Base-by-base conservation (phyloP, 2,329 filamentous ascomycete species). In the Aureobasidium subglaciale region DNA sequence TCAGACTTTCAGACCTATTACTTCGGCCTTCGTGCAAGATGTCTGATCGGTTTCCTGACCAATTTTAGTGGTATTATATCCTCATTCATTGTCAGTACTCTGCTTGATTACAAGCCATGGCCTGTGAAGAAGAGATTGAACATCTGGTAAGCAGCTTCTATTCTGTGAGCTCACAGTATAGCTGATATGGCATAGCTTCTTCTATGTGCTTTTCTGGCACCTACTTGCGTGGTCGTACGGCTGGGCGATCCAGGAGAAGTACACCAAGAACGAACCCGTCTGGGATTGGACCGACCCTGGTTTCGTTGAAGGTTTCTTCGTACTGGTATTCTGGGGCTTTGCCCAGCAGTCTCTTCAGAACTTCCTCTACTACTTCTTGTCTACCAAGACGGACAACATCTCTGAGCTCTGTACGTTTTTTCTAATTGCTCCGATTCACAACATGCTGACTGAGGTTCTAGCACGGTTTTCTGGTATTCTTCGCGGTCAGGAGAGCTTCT, bases 311-410 rank as follows among this genome's bases (percentile, higher is more conserved):
- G 75, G 74, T 0, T 73, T 77, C 56, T 78, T 78, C 48, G 76
- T 78, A 2, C 59, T 78, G 1, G 64, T 77, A 0, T 67, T 78
- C 0, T 78, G 75, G 77, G 65, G 71, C 63, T 80, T 80, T 59
- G 68, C 77, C 2, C 69, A 76, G 2, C 78, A 82, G 61, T 69
- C 75, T 0, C 63, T 80, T 18, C 78, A 81, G 62, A 81, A 80
- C 54, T 81, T 76, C 76, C 68, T 81, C 1, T 81, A 81, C 59
- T 81, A 80, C 60, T 67, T 82, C 16, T 66, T 82, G 1, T 75
- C 78, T 0, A 79, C 74, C 5, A 80, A 75, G 68, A 80, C 78
- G 0, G 75, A 81, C 52, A 79, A 80, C 48, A 79, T 81, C 56
- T 78, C 77, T 0, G 78, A 82, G 59, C 64, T 79, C 16, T 63